Percentiles rank a stretch among this genome's conserved stretches.
phyloP scores from a whole-genome alignment of 768 basidiomycete species.

The Pleurotus sapidus region DNA sequence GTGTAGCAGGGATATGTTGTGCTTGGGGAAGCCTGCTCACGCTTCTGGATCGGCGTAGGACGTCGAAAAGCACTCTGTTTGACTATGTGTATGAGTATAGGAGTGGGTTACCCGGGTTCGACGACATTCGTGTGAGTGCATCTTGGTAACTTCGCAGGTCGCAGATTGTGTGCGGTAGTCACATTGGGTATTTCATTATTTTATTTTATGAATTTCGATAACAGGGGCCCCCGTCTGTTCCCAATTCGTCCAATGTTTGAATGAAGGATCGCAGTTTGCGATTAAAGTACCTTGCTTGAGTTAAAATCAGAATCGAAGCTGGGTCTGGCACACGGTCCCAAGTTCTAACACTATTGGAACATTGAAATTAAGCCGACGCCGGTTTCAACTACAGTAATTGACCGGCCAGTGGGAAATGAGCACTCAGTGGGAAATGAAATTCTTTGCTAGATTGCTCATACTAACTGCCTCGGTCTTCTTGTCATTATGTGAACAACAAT shows the following conservation, averaged over 20 bases:
- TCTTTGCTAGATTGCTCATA: neutral
- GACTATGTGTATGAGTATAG: slow-evolving; percentile 2
- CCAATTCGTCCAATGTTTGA: no score
- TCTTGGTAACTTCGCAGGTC: neutral
- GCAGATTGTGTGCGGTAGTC: neutral
- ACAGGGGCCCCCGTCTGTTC: no score
- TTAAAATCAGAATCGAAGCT: no score
- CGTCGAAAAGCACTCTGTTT: slow-evolving; percentile 7
- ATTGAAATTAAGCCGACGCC: no score
- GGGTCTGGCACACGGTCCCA: no score
- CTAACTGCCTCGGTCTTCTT: no score
- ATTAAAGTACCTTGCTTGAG: no score
- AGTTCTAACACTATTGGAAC: no score
- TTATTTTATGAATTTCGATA: neutral
- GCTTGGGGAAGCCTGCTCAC: slow-evolving; percentile 48
- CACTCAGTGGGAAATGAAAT: neutral
- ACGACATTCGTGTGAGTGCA: slow-evolving; percentile 26
- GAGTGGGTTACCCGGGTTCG: slow-evolving; percentile 37
- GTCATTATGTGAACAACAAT: no score
- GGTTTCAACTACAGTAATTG: neutral
- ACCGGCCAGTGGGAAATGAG: neutral
- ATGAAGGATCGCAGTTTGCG: no score
- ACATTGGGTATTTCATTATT: neutral
- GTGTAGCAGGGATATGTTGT: slow-evolving; percentile 56
- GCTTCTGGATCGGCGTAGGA: slow-evolving; percentile 19